These are phyloP conservation scores for Colletotrichum sp. DNA, from an alignment of 2,329 filamentous ascomycete genomes.

Conservation along the genomic window DNA sequence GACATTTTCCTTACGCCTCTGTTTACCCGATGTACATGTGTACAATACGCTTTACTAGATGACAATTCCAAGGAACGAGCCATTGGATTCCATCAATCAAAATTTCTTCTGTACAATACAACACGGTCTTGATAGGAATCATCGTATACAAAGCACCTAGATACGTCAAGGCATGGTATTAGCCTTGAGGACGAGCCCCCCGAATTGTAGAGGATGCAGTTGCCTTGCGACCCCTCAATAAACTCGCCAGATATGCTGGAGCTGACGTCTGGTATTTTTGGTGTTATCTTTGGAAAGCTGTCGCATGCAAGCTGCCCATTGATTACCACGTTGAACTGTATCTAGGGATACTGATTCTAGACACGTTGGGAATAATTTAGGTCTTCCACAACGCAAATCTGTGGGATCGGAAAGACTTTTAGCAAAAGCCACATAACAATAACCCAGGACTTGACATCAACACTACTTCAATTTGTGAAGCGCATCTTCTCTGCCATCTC, in stretches of 20 bases:
- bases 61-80: slow-evolving; percentile 27
- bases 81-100: slow-evolving; percentile 19
- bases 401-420: not conserved
- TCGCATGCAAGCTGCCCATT: not conserved
- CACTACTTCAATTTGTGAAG: not conserved
- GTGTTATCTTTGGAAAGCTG: not conserved
- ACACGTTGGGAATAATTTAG: not conserved
- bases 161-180: not conserved
- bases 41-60: slow-evolving; percentile 60
- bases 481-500: not conserved
- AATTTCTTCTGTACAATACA: not conserved
- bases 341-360: not conserved
- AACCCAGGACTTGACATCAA: not conserved
- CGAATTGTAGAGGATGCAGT: not conserved
- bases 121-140: not conserved
- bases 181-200: not conserved
- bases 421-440: not conserved
- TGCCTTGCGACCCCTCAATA: not conserved
- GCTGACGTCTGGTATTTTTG: not conserved
- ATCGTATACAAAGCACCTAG: not conserved
- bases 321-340: not conserved
- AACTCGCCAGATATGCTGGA: not conserved
- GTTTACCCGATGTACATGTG: slow-evolving; percentile 55
- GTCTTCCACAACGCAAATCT: not conserved
- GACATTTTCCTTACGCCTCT: slow-evolving; percentile 51